Evolutionary conservation across 2,329 filamentous ascomycete genomes (phyloP).

Genomic region (Aplosporella prunicola): DNA sequence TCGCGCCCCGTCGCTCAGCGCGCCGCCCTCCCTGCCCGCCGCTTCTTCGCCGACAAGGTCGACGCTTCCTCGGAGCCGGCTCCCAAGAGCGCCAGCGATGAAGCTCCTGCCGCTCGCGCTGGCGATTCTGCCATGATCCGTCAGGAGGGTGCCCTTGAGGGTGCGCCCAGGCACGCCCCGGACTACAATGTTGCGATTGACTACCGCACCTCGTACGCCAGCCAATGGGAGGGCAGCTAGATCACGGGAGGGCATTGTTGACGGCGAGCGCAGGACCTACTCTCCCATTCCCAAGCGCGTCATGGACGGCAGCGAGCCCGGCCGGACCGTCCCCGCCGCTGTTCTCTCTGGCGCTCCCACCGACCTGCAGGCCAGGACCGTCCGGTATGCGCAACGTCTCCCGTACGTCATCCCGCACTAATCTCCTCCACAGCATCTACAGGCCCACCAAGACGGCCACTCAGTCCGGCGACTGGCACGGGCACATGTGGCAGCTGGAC

Average conservation of each 20-base stretch:
- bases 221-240: constrained; percentile 4
- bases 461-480: constrained; percentile 82
- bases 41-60: constrained; percentile 21
- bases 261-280: constrained; percentile 54
- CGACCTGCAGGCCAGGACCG: constrained; percentile 86
- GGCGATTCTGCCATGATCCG: constrained; percentile 42
- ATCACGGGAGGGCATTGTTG: constrained; percentile 15
- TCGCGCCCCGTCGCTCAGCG: constrained; percentile 18
- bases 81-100: constrained; percentile 25
- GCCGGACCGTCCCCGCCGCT: constrained; percentile 65
- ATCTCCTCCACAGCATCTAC: constrained; percentile 62
- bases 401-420: background rate
- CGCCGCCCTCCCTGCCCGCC: constrained; percentile 20
- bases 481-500: constrained; percentile 90
- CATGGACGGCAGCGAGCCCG: constrained; percentile 82
- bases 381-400: constrained; percentile 55
- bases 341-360: constrained; percentile 85
- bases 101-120: constrained; percentile 27
- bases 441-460: constrained; percentile 87
- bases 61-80: constrained; percentile 12
- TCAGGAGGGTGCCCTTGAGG: constrained; percentile 41
- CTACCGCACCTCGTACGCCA: constrained; percentile 80
- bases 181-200: constrained; percentile 76
- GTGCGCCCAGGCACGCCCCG: constrained; percentile 56
- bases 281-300: constrained; percentile 83